Evolutionary conservation across 495 filamentous ascomycete species (phyloP).

Genomic region (Bombardia bombarda): DNA sequence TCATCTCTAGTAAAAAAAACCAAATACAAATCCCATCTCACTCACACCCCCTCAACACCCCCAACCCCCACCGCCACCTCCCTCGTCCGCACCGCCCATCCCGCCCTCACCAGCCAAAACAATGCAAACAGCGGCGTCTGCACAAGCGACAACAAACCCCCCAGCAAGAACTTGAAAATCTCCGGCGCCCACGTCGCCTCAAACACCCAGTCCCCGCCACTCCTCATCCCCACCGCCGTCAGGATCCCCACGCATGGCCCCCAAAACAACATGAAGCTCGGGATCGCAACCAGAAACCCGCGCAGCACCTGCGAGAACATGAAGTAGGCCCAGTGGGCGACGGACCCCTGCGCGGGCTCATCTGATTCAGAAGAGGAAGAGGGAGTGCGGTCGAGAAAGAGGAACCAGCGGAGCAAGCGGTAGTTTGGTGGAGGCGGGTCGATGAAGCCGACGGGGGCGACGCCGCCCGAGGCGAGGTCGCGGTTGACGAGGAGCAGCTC

Average conservation of each 20-base stretch:
- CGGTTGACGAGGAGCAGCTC: slow-evolving; percentile 25
- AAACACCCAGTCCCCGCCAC: slow-evolving; percentile 32
- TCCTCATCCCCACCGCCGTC: slow-evolving; percentile 14
- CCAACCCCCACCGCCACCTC: background rate
- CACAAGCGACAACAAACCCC: slow-evolving; percentile 28
- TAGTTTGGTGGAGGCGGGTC: slow-evolving; percentile 16
- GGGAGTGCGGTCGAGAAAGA: slow-evolving; percentile 25
- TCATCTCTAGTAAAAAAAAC: too few relatives aligned
- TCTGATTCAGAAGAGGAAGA: too few relatives aligned
- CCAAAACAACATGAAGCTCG: slow-evolving; percentile 17
- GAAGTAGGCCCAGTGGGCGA: slow-evolving; percentile 16
- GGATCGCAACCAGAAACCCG: slow-evolving; percentile 22
- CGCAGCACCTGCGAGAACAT: slow-evolving; percentile 13
- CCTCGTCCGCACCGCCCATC: slow-evolving; percentile 21
- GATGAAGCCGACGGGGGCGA: slow-evolving; percentile 34
- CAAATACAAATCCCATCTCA: background rate
- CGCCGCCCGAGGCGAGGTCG: slow-evolving; percentile 25
- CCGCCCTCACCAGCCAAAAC: slow-evolving; percentile 34
- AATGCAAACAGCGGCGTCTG: slow-evolving; percentile 31
- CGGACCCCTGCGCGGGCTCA: slow-evolving; percentile 14
- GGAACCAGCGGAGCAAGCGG: slow-evolving; percentile 26
- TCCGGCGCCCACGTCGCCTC: slow-evolving; percentile 30
- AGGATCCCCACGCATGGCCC: slow-evolving; percentile 21
- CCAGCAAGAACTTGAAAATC: slow-evolving; percentile 35
- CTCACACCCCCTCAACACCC: background rate